phyloP scores from a whole-genome alignment of 23 red algal species.

The Gracilaria domingensis region DNA sequence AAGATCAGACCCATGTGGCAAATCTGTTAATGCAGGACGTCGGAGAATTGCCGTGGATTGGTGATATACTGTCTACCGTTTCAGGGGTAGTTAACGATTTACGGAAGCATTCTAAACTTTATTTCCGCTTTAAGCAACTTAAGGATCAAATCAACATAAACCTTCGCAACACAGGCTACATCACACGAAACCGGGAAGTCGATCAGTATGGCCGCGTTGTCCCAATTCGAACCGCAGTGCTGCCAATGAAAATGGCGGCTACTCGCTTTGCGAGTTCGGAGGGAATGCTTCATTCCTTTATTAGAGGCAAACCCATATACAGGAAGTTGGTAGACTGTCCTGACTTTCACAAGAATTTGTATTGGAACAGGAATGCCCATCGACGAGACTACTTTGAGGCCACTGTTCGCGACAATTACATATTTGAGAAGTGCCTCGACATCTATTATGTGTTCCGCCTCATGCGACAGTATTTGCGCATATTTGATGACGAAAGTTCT shows the following conservation, averaged over 20 bases:
- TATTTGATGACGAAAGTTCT: neutral
- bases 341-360: neutral
- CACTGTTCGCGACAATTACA: neutral
- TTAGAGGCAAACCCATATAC: neutral
- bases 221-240: neutral
- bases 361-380: neutral
- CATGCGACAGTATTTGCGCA: neutral
- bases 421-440: neutral
- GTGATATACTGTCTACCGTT: neutral
- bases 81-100: slow-evolving; percentile 1
- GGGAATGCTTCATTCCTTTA: neutral
- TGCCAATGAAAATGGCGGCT: neutral
- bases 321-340: neutral
- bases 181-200: neutral
- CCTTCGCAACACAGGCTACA: neutral
- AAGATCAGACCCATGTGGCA: slow-evolving; percentile 29
- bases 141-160: neutral
- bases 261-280: neutral
- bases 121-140: neutral
- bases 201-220: neutral
- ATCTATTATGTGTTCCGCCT: neutral
- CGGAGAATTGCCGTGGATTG: neutral
- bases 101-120: neutral
- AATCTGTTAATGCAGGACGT: neutral
- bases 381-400: neutral